Conservation (phyloP, 768 basidiomycete genomes). For the Fistulinella prunicolor region DNA sequence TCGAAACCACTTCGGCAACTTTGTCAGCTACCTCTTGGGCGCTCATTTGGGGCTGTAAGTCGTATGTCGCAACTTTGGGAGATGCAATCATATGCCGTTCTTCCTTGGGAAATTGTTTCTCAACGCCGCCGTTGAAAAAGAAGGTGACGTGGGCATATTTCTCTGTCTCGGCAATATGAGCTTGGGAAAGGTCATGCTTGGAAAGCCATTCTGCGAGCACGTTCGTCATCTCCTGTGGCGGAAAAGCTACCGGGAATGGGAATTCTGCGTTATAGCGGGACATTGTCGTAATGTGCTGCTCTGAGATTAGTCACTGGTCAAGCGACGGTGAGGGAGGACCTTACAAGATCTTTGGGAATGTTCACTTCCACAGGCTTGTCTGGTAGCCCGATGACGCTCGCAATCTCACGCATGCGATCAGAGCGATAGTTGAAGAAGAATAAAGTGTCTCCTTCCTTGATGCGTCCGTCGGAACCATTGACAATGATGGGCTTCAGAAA, state of each 20-base stretch:
- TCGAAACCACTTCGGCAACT: slow-evolving; percentile 81
- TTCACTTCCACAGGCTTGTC: slow-evolving; percentile 83
- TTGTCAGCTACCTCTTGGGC: slow-evolving; percentile 86
- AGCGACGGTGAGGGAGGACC: slow-evolving; percentile 19
- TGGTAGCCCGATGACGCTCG: slow-evolving; percentile 72
- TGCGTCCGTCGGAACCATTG: slow-evolving; percentile 71
- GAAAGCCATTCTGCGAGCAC: slow-evolving; percentile 91
- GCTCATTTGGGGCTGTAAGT: slow-evolving; percentile 87
- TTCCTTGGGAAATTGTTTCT: slow-evolving; percentile 84
- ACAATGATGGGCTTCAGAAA: slow-evolving; percentile 94
- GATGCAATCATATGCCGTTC: slow-evolving; percentile 87
- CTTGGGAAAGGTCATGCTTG: slow-evolving; percentile 76
- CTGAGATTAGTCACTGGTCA: not conserved
- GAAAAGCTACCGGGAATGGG: slow-evolving; percentile 87
- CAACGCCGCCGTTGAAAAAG: slow-evolving; percentile 97
- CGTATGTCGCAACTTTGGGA: slow-evolving; percentile 93
- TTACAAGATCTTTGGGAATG: slow-evolving; percentile 76
- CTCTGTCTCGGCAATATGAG: slow-evolving; percentile 96
- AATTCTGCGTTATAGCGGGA: slow-evolving; percentile 89
- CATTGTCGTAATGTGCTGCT: slow-evolving; percentile 87
- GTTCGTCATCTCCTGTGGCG: slow-evolving; percentile 92
- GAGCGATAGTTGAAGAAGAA: slow-evolving; percentile 99
- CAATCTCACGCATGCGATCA: slow-evolving; percentile 92
- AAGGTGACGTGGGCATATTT: slow-evolving; percentile 98
- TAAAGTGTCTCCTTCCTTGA: slow-evolving; percentile 85